Evolutionary conservation across 352 stramenopile genomes (phyloP), one percentile per base, ranked within the genome.

Genomic region (Globisporangium irregulare): DNA sequence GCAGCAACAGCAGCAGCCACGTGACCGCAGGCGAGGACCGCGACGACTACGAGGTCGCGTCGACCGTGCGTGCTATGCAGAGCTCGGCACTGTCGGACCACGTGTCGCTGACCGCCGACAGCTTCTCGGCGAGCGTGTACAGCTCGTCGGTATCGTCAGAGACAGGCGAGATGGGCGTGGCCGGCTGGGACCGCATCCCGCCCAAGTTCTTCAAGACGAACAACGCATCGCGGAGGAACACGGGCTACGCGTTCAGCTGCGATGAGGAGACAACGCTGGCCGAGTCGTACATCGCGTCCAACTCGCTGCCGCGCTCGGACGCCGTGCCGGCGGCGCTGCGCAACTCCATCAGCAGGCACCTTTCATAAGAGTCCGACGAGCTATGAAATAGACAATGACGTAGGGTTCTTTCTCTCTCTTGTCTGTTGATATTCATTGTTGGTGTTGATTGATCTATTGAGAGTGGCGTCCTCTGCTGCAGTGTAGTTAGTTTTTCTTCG

Each of bases 261-360:
- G 87, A 94, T 67, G 85, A 94, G 59, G 83, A 91, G 66, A 94
- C 87, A 54, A 93, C 87, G 51, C 62, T 92, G 18, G 87, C 82
- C 55, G 87, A 94, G 74, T 92, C 83, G 68, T 92, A 92, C 73
- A 94, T 94, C 56, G 86, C 86, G 20, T 93, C 86, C 15, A 93
- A 90, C 69, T 90, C 82, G 69, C 66, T 90, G 59, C 79, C 79
- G n/a, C 75, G 79, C 29, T 90, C 84, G 22, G 81, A 92, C 25
- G 84, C 84, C 48, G 78, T 91, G 57, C 78, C 79, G 9, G 79
- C 79, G 12, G 84, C 84, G 14, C 78, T 89, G 62, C 82, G 84
- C 48, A 91, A 90, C 61, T 91, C 84, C 18, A 71, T 71, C 20
- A 66, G 36, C n/a, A 36, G 66, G n/a, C 58, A 61, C 50, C 20